These are phyloP conservation scores for Metrosideros polymorpha DNA, from an alignment of 441 rosid genomes.

Conservation along the genomic window DNA sequence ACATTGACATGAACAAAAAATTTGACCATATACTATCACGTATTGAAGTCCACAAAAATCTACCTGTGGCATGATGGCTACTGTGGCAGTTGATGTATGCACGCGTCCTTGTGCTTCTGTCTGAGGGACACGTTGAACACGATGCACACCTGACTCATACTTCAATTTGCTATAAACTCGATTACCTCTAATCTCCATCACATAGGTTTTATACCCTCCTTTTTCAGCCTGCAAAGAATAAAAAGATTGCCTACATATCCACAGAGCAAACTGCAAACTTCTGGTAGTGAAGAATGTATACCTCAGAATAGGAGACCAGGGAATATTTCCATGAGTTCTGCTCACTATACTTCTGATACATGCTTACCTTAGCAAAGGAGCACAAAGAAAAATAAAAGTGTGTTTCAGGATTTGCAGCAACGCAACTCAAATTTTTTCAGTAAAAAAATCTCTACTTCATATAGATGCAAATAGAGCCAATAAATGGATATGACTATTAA, in stretches of 20 bases:
- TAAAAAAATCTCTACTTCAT: not conserved
- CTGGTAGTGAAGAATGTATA: constrained; percentile 7
- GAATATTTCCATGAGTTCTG: constrained; percentile 68
- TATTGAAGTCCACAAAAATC: not conserved
- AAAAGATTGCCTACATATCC: not conserved
- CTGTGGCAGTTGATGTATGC: constrained; percentile 96
- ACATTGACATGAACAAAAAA: not conserved
- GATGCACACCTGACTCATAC: constrained; percentile 91
- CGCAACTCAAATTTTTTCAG: not conserved
- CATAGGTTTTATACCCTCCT: constrained; percentile 92
- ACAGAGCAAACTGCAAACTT: not conserved
- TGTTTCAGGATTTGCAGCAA: constrained; percentile 4
- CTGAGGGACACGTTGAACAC: constrained; percentile 96
- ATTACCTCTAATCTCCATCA: constrained; percentile 84
- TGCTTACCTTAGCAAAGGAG: constrained; percentile 44
- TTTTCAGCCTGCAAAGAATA: constrained; percentile 62
- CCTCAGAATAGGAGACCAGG: constrained; percentile 74
- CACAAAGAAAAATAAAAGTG: constrained; percentile 7
- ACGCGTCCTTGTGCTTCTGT: constrained; percentile 93
- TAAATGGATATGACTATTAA: not conserved
- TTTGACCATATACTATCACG: not conserved
- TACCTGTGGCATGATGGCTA: constrained; percentile 98
- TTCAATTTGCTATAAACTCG: constrained; percentile 91
- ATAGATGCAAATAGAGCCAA: not conserved
- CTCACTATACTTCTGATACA: constrained; percentile 88